phyloP scores from a whole-genome alignment of 2,329 filamentous ascomycete species.

The Aspergillus neotritici region DNA sequence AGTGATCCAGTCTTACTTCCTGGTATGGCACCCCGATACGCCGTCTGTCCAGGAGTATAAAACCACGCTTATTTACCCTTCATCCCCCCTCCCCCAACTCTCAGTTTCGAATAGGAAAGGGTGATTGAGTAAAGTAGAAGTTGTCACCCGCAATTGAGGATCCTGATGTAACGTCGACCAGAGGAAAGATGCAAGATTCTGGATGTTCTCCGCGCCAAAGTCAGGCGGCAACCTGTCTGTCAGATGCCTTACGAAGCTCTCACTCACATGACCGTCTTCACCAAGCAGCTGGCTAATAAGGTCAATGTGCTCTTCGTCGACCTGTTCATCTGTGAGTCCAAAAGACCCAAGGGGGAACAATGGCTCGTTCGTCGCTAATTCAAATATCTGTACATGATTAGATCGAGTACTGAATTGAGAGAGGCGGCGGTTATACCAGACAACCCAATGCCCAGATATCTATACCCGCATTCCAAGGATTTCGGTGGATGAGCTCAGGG shows the following conservation, averaged over 20 bases:
- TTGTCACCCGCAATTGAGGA: constrained; percentile 1
- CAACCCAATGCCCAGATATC: constrained; percentile 21
- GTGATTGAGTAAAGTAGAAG: constrained; percentile 6
- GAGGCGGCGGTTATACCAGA: constrained; percentile 14
- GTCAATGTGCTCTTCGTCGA: constrained; percentile 8
- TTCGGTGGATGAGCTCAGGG: constrained; percentile 14
- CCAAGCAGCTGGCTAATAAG: constrained; percentile 5
- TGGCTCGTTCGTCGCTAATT: constrained; percentile 18
- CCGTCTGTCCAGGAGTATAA: too few species aligned
- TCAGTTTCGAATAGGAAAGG: constrained; percentile 10
- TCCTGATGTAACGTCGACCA: constrained; percentile 11
- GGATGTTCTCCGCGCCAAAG: constrained; percentile 11
- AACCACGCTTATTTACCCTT: too few species aligned
- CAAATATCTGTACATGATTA: constrained; percentile 13
- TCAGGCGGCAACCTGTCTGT: constrained; percentile 9
- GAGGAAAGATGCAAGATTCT: constrained; percentile 11
- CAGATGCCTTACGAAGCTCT: constrained; percentile 11
- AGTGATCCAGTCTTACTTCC: too few species aligned
- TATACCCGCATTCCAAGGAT: constrained; percentile 11
- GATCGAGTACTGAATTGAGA: neutral
- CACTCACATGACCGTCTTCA: neutral
- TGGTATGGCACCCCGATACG: too few species aligned
- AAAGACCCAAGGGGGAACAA: constrained; percentile 14
- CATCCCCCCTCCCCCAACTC: too few species aligned
- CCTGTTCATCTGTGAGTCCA: constrained; percentile 10